phyloP scores from a whole-genome alignment of 805 yeast genomes.

The Starmerella potacharoeniae region DNA sequence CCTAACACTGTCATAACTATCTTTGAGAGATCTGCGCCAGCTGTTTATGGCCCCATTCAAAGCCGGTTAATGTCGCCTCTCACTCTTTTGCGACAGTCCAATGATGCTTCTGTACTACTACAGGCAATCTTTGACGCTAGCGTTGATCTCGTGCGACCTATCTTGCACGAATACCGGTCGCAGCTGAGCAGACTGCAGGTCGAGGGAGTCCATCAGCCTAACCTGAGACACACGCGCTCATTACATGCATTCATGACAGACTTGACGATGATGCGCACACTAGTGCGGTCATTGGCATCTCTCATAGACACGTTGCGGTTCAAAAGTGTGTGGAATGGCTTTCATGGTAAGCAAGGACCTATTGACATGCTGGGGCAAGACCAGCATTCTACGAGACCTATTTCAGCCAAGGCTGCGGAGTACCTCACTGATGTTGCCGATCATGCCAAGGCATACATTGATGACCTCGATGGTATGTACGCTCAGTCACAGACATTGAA shows the following conservation, averaged over 20 bases:
- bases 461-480: slow-evolving; percentile 45
- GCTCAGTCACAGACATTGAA: slow-evolving; percentile 41
- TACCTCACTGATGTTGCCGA: slow-evolving; percentile 48
- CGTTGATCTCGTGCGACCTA: slow-evolving; percentile 44
- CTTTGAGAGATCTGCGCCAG: slow-evolving; percentile 46
- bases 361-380: too few relatives aligned
- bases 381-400: not conserved
- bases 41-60: slow-evolving; percentile 42
- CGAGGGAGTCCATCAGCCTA: slow-evolving; percentile 42
- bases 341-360: not conserved
- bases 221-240: slow-evolving; percentile 40
- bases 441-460: slow-evolving; percentile 41
- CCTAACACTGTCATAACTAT: slow-evolving; percentile 41
- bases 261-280: slow-evolving; percentile 37
- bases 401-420: slow-evolving; percentile 36
- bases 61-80: slow-evolving; percentile 36
- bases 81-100: slow-evolving; percentile 40
- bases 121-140: slow-evolving; percentile 46
- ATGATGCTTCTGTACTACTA: slow-evolving; percentile 41
- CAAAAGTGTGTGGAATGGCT: not conserved
- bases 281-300: slow-evolving; percentile 39
- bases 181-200: slow-evolving; percentile 40
- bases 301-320: slow-evolving; percentile 34
- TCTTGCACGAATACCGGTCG: slow-evolving; percentile 41
- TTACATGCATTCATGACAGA: slow-evolving; percentile 46